A percentile compares a stretch with the other conserved stretches of the same genome.
Evolutionary conservation across 345 rosid genomes (phyloP).

Genomic region (Isatis tinctoria): DNA sequence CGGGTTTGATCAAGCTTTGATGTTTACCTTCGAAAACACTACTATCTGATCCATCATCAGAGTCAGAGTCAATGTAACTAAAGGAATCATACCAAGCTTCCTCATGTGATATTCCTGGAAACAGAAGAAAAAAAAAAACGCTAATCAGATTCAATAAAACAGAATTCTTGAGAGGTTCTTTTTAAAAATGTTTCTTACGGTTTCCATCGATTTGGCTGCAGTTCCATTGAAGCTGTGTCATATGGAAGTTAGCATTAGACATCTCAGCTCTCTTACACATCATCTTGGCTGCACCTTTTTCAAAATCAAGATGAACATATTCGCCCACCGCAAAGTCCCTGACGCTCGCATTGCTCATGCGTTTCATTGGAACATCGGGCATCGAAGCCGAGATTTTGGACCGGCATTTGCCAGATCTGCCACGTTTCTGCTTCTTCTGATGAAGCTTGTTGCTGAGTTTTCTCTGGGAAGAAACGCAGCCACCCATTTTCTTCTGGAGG

Average conservation of each 20-base stretch:
- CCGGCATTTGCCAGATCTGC: slow-evolving; percentile 33
- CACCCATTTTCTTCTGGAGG: slow-evolving; percentile 47
- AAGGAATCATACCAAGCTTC: slow-evolving; percentile 79
- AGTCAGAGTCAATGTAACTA: slow-evolving; percentile 73
- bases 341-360: slow-evolving; percentile 45
- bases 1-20: not conserved
- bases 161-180: not conserved
- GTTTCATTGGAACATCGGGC: slow-evolving; percentile 39
- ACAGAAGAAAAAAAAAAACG: not conserved
- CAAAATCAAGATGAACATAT: slow-evolving; percentile 53
- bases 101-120: slow-evolving; percentile 59
- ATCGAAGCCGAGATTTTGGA: slow-evolving; percentile 45
- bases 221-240: slow-evolving; percentile 78
- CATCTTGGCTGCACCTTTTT: slow-evolving; percentile 47
- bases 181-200: slow-evolving; percentile 31
- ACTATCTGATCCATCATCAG: slow-evolving; percentile 66
- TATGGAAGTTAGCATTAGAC: slow-evolving; percentile 53
- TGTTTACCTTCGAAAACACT: slow-evolving; percentile 52
- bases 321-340: slow-evolving; percentile 51
- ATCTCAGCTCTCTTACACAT: slow-evolving; percentile 54
- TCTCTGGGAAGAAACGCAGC: slow-evolving; percentile 56
- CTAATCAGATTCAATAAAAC: not conserved
- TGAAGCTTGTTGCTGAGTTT: slow-evolving; percentile 12
- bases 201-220: slow-evolving; percentile 57
- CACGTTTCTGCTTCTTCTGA: slow-evolving; percentile 25